Base-by-base conservation (phyloP, 371 early-diverging fungal species). In the Mucor irregularis region DNA sequence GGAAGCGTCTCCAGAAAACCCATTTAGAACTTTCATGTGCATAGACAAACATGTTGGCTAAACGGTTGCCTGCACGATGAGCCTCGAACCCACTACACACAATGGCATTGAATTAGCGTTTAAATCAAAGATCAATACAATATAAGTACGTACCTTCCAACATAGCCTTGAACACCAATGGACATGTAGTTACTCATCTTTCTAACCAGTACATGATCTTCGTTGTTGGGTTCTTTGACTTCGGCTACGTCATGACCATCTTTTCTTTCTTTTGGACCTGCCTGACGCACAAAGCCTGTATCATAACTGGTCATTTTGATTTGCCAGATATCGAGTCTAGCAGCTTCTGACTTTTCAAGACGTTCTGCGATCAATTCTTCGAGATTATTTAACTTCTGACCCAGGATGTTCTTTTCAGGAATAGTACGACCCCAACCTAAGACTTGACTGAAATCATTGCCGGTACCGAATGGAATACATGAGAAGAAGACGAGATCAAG, bases 341-440 rank as follows among this genome's bases (percentile, higher is more conserved):
- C 82, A 0, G 78, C 71, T 44, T 81, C 75, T 4, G 82, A 81
- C 30, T 77, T 68, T 25, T 75, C 66, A 11, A 86, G 58, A 11
- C 86, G 64, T 29, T 75, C 74, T 3, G 70, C 49, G 29, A 82
- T 69, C 8, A 80, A 48, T 30, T 65, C 58, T 50, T 78, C 81
- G 14, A 86, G 62, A 30, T 69, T 54, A 10, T 58, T 26, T 42
- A 84, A 57, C 53, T 73, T 69, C 14, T 60, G 64, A 17, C 82
- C 84, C 9, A 80, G 67, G 0, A 78, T 71, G 24, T 80, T 74
- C 24, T 72, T 72, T 0, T 78, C 62, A 21, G 58, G 58, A 9
- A 81, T 69, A n/a, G 83, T 83, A 30, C 86, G 82, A 3, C 84
- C 86, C 86, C 86, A 86, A 11, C 86, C 86, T 6, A 86, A 61